Conservation (phyloP, 2,329 filamentous ascomycete genomes). For the Xylaria sp. region DNA sequence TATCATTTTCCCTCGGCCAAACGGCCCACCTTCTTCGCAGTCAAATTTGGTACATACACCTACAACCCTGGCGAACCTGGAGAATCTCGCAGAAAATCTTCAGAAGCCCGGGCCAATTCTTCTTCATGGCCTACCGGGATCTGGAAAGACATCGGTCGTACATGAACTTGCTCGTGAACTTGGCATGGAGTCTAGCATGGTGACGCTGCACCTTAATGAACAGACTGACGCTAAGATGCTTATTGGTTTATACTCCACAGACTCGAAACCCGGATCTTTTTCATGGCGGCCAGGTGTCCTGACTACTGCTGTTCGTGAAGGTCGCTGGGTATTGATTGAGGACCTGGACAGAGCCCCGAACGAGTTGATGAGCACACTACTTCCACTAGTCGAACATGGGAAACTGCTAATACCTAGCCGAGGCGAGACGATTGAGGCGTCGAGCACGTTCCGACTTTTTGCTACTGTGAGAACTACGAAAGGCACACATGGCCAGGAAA, state of each 20-base stretch:
- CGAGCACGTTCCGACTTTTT: constrained; percentile 87
- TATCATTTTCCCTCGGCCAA: constrained; percentile 73
- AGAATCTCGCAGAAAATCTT: constrained; percentile 73
- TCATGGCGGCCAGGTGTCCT: constrained; percentile 92
- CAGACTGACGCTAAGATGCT: constrained; percentile 98
- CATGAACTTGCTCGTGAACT: constrained; percentile 84
- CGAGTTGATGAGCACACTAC: constrained; percentile 90
- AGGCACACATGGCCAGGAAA: constrained; percentile 73
- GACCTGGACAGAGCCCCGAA: constrained; percentile 94
- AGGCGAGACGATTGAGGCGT: constrained; percentile 84
- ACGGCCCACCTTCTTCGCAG: constrained; percentile 57
- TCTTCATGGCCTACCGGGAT: constrained; percentile 83
- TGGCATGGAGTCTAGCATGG: constrained; percentile 82
- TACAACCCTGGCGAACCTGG: constrained; percentile 79
- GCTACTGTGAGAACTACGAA: constrained; percentile 86
- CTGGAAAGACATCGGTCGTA: constrained; percentile 88
- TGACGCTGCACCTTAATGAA: constrained; percentile 95
- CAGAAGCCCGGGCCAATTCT: constrained; percentile 77
- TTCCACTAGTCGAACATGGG: constrained; percentile 92
- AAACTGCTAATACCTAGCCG: constrained; percentile 90
- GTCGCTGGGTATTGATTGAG: constrained; percentile 96
- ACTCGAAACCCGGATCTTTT: constrained; percentile 87
- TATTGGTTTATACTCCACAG: constrained; percentile 92
- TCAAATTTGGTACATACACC: constrained; percentile 73
- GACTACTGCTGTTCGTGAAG: constrained; percentile 92